phyloP scores from a whole-genome alignment of 2,329 filamentous ascomycete species.

The Trematosphaeria pertusa region DNA sequence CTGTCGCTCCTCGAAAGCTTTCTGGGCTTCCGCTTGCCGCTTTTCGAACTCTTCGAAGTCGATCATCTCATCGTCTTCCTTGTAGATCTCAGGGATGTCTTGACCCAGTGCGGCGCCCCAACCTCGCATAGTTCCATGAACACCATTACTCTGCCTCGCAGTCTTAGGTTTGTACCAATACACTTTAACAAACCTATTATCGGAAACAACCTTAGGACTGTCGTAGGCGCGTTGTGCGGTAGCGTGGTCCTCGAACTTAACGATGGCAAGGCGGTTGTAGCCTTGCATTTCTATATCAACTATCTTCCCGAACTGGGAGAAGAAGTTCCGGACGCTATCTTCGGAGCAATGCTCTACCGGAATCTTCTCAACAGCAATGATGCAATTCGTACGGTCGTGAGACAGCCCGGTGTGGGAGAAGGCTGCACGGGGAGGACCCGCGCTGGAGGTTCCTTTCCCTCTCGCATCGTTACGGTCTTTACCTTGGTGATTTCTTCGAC shows the following conservation, averaged over 20 bases:
- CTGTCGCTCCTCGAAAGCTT: conserved; percentile 69
- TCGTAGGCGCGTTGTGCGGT: conserved; percentile 74
- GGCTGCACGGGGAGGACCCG: conserved; percentile 52
- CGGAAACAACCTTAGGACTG: conserved; percentile 81
- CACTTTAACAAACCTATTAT: conserved; percentile 85
- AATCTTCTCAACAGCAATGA: conserved; percentile 79
- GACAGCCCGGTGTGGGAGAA: conserved; percentile 71
- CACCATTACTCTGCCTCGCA: conserved; percentile 17
- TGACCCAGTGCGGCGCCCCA: conserved; percentile 22
- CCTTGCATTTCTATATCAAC: conserved; percentile 69
- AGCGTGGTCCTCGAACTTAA: conserved; percentile 72
- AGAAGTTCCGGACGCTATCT: conserved; percentile 70
- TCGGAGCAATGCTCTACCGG: conserved; percentile 74
- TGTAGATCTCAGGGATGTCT: conserved; percentile 15
- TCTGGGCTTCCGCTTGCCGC: conserved; percentile 76
- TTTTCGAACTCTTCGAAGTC: conserved; percentile 73
- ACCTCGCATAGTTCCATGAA: conserved; percentile 9
- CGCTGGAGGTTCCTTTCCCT: conserved; percentile 28
- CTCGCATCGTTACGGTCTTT: conserved; percentile 18
- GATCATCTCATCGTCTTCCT: conserved; percentile 60
- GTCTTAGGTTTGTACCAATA: conserved; percentile 76
- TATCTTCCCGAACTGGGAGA: conserved; percentile 74
- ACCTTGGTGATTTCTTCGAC: neutral
- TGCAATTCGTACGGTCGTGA: conserved; percentile 67
- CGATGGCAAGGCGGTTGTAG: conserved; percentile 70